A percentile compares a stretch with the other conserved stretches of the same genome.
Evolutionary conservation across 768 basidiomycete genomes (phyloP).

Genomic region (Exsudoporus frostii): DNA sequence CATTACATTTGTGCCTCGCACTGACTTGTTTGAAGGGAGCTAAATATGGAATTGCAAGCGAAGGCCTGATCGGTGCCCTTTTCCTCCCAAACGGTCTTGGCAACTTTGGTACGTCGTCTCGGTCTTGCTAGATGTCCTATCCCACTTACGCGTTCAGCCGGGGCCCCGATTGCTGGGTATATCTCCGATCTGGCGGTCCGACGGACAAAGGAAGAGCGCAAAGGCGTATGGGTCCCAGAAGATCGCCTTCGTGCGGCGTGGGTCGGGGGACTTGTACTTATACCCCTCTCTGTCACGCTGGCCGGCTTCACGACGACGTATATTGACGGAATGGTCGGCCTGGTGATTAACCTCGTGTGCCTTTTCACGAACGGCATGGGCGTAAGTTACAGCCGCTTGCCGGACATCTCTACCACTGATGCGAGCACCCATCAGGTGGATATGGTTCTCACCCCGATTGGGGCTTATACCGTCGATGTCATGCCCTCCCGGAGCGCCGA

Average conservation of each 20-base stretch:
- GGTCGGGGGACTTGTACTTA: constrained; percentile 43
- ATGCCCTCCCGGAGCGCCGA: constrained; percentile 62
- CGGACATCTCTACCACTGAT: not conserved
- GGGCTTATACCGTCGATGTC: constrained; percentile 59
- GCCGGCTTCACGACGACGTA: constrained; percentile 52
- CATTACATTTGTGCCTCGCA: not conserved
- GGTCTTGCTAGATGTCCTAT: not conserved
- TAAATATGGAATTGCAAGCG: constrained; percentile 25
- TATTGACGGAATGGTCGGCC: constrained; percentile 47
- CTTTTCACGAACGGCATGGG: constrained; percentile 65
- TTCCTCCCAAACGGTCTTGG: constrained; percentile 29
- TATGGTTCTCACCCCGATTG: constrained; percentile 50
- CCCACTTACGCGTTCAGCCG: constrained; percentile 37
- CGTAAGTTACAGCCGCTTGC: constrained; percentile 40
- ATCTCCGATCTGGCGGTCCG: constrained; percentile 55
- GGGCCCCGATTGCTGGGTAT: constrained; percentile 56
- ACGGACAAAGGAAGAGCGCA: constrained; percentile 45
- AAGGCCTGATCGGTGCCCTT: constrained; percentile 21
- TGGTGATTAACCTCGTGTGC: constrained; percentile 49
- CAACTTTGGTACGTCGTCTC: constrained; percentile 16
- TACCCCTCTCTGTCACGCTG: constrained; percentile 49
- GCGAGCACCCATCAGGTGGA: constrained; percentile 42
- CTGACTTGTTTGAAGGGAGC: constrained; percentile 41
- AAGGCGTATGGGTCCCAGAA: constrained; percentile 63
- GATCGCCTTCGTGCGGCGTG: constrained; percentile 59